A percentile compares a stretch with the other conserved stretches of the same genome.
Conservation (phyloP, 164 flowering plant genomes). For the Vitis riparia region DNA sequence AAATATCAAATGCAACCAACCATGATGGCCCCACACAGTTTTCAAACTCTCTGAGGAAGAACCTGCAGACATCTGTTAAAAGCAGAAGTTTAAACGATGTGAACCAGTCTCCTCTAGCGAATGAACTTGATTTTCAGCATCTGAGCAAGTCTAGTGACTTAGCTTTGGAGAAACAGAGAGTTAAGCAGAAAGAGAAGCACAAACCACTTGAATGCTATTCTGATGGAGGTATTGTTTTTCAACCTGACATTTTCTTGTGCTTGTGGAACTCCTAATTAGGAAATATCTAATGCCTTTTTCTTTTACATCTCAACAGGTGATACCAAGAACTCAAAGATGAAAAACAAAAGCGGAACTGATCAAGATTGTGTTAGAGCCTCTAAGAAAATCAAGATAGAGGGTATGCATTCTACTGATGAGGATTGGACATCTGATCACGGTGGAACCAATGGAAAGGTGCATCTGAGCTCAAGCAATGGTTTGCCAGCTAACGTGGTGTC, state of each 20-base stretch:
- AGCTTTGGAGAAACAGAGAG: slow-evolving; percentile 30
- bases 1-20: slow-evolving; percentile 25
- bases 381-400: slow-evolving; percentile 64
- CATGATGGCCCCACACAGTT: slow-evolving; percentile 23
- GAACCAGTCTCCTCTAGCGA: slow-evolving; percentile 29
- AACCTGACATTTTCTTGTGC: slow-evolving; percentile 7
- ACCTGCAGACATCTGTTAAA: slow-evolving; percentile 36
- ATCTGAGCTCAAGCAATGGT: slow-evolving; percentile 30
- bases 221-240: slow-evolving; percentile 52
- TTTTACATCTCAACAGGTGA: slow-evolving; percentile 41
- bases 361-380: slow-evolving; percentile 39
- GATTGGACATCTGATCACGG: slow-evolving; percentile 39
- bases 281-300: slow-evolving; percentile 3
- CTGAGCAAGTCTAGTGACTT: slow-evolving; percentile 33
- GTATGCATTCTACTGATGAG: slow-evolving; percentile 26
- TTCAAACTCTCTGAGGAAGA: slow-evolving; percentile 42
- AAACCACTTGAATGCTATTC: slow-evolving; percentile 28
- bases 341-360: slow-evolving; percentile 42
- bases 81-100: slow-evolving; percentile 45
- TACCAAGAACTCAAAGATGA: slow-evolving; percentile 36
- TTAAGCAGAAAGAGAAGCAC: slow-evolving; percentile 43
- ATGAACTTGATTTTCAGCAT: slow-evolving; percentile 29
- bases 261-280: not conserved
- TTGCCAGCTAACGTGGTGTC: slow-evolving; percentile 29
- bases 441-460: slow-evolving; percentile 21